Percentiles rank a stretch among this genome's conserved stretches.
These are phyloP conservation scores for Backusella macrospora DNA, from an alignment of 192 early-diverging fungal species.

Conservation along the genomic window DNA sequence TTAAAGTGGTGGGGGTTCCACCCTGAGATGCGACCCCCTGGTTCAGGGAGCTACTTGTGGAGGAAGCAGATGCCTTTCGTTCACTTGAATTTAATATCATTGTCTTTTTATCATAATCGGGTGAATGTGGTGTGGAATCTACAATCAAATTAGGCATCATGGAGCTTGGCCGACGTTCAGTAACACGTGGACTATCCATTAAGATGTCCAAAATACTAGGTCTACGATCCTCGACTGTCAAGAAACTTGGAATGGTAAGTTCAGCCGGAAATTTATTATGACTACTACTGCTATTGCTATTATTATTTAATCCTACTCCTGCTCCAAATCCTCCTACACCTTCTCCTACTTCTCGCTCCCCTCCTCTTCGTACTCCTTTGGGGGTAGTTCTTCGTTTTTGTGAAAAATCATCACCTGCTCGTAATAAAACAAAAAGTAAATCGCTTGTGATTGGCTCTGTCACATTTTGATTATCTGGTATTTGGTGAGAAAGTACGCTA, in stretches of 20 bases:
- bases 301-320: constrained; percentile 16
- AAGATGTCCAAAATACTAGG: constrained; percentile 35
- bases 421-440: constrained; percentile 24
- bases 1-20: not conserved
- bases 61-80: constrained; percentile 22
- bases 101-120: constrained; percentile 16
- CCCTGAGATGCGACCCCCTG: constrained; percentile 16
- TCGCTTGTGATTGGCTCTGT: constrained; percentile 26
- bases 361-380: constrained; percentile 5
- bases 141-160: not conserved
- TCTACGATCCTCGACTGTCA: constrained; percentile 19
- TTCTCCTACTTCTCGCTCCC: not conserved
- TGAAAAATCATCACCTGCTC: not conserved
- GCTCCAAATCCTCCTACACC: not conserved
- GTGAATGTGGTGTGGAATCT: constrained; percentile 3
- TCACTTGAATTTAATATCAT: constrained; percentile 7
- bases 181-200: constrained; percentile 21
- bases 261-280: constrained; percentile 1
- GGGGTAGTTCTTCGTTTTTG: constrained; percentile 16
- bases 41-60: constrained; percentile 8
- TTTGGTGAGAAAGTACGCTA: constrained; percentile 20
- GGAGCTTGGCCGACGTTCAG: constrained; percentile 22
- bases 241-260: not conserved
- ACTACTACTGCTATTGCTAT: not conserved
- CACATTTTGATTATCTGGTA: not conserved